Base-by-base conservation (phyloP, 345 rosid genomes). In the Boechera stricta region DNA sequence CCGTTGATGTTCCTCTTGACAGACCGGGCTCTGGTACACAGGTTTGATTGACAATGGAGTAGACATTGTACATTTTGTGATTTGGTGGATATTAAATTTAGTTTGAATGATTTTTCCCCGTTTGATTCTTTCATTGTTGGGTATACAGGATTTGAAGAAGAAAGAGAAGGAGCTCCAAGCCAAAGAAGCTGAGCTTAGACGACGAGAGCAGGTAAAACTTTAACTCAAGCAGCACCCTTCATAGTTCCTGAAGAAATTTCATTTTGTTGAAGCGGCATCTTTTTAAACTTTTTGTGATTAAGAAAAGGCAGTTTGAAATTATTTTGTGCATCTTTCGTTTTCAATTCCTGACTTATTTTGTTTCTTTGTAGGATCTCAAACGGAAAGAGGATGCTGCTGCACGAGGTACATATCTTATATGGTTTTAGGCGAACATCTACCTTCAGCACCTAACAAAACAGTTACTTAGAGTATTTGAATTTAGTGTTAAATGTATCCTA, bases 91-190 rank as follows among this genome's bases (percentile, higher is more conserved):
- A 5, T 16, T 28, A 11, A 4, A 21, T 18, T 41, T 13, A 2
- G 5, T 7, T 24, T 1, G 10, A 47, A 8, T 33, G 21, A 7
- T 8, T 48, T 53, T 41, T 65, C 44, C 31, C 35, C 28, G 47
- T n/a, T 55, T n/a, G 21, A 1, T 33, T 42, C 12, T 71, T 59
- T 6, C 42, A 3, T 53, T 57, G 67, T 42, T 67, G 65, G 49
- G 45, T 53, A 72, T 80, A 29, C 77, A 91, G 98, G 93, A 91
- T 82, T 80, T 90, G 79, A 91, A 85, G 76, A 85, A 86, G 76
- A 95, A 86, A 80, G 99, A 96, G 86, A 96, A 84, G 81, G 99
- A 93, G 79, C 98, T 96, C 41, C 98, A 90, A 74, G 97, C 95
- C 64, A 96, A 93, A 87, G 99, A 96, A 86, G 83, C 95, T 77